phyloP scores from a whole-genome alignment of 208 protist species.

The Hexamita inflata region DNA sequence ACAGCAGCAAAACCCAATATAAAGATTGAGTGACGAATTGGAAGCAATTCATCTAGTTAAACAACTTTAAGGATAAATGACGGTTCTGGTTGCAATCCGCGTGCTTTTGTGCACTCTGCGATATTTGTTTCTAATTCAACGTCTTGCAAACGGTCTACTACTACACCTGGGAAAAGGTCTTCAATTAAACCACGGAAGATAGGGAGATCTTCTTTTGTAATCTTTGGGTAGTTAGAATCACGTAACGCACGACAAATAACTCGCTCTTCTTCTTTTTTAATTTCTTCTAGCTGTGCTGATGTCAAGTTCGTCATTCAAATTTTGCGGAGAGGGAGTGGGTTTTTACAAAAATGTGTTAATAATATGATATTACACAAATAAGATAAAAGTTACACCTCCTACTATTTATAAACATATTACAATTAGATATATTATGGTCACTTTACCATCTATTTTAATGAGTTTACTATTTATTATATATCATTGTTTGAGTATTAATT shows the following conservation, averaged over 20 bases:
- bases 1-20: conserved; percentile 79
- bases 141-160: conserved; percentile 48
- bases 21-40: conserved; percentile 91
- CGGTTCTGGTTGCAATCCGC: conserved; percentile 65
- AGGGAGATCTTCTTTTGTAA: conserved; percentile 53
- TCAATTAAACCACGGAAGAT: conserved; percentile 53
- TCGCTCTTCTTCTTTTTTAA: conserved; percentile 4
- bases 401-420: too few relatives aligned
- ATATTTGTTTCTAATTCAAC: conserved; percentile 48
- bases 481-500: too few relatives aligned
- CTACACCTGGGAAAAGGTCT: conserved; percentile 54
- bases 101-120: conserved; percentile 14
- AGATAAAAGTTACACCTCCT: too few relatives aligned
- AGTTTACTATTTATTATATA: too few relatives aligned
- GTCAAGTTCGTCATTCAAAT: too few relatives aligned
- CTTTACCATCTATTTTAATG: too few relatives aligned
- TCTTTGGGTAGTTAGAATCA: conserved; percentile 55
- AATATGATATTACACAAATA: too few relatives aligned
- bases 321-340: too few relatives aligned
- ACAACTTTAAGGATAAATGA: conserved; percentile 88
- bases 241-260: conserved; percentile 23
- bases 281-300: conserved; percentile 22
- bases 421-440: too few relatives aligned
- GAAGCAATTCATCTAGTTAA: conserved; percentile 89
- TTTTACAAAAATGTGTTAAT: too few relatives aligned